Base-by-base conservation (phyloP, 768 basidiomycete genomes). In the Auriscalpium microsporum region DNA sequence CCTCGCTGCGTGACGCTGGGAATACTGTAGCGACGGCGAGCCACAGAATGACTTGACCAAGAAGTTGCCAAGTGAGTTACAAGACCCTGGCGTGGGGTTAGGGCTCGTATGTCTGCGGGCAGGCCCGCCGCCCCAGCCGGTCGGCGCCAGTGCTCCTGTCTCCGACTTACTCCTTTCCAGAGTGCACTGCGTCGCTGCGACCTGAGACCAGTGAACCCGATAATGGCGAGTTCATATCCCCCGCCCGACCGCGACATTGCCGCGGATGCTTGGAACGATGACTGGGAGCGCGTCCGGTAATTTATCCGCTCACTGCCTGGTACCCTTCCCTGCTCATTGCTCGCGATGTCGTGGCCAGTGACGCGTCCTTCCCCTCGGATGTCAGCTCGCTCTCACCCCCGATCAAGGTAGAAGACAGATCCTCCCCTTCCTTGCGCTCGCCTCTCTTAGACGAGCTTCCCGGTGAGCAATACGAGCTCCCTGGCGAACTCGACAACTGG, bases 31-130 rank as follows among this genome's bases (percentile, higher is more conserved):
- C 5, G 68, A 21, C 16, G 65, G 56, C 13, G 88, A 90, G 66
- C 83, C 82, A 0, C 84, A 89, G 69, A 90, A 82, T 63, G 63
- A 75, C 2, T 73, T 92, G 34, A 91, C 89, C 0, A 70, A 75
- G 65, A 75, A 76, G 64, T 92, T 91, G n/a, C n/a, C n/a, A n/a
- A n/a, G 21, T 21, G 2, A 21, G 21, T 28, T 7, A 28, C 28
- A 28, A 4, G 28, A 28, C 28, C 28, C 28, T 28, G 28, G 28
- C 40, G 3, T 9, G 17, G 8, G 40, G 40, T 42, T 42, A 42
- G 40, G 40, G 40, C 40, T 42, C 40, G 10, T 11, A n/a, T 42
- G 4, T 42, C n/a, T n/a, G 11, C 40, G n/a, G 11, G n/a, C 40
- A 10, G 21, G 11, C n/a, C 40, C n/a, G 40, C n/a, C 40, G 40